Conservation (phyloP, 1,139 yeast genomes). For the Kurtzmaniella quercitrusa region DNA sequence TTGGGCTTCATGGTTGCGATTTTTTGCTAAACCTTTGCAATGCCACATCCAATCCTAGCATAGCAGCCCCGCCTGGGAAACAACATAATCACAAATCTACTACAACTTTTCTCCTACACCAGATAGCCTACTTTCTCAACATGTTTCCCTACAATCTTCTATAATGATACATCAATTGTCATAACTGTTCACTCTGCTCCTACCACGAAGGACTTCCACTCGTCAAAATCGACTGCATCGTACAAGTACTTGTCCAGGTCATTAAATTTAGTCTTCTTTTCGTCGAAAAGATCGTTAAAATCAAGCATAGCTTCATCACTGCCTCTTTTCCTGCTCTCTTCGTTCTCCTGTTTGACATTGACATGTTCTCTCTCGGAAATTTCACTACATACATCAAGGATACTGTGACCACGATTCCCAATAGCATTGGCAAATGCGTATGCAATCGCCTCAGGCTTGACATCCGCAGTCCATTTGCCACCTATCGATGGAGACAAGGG, state of each 20-base stretch:
- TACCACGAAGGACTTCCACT: constrained; percentile 32
- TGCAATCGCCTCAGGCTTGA: constrained; percentile 41
- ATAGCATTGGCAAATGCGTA: constrained; percentile 47
- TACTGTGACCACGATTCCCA: constrained; percentile 26
- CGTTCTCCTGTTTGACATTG: constrained; percentile 6
- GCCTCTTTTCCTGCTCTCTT: constrained; percentile 7
- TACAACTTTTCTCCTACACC: too few relatives aligned
- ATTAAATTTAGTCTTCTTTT: constrained; percentile 28
- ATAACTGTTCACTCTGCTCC: constrained; percentile 1
- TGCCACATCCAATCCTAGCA: too few relatives aligned
- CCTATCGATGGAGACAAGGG: constrained; percentile 27
- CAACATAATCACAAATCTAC: too few relatives aligned
- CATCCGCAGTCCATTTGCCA: constrained; percentile 42
- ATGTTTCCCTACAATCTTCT: neutral
- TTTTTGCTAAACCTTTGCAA: neutral
- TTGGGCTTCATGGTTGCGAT: too few relatives aligned
- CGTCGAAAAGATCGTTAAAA: constrained; percentile 30
- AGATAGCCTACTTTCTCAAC: too few relatives aligned
- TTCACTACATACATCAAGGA: constrained; percentile 27
- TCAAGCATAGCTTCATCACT: constrained; percentile 12
- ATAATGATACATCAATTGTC: neutral
- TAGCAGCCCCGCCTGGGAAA: too few relatives aligned
- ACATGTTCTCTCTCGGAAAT: constrained; percentile 10
- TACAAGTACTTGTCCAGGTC: constrained; percentile 20
- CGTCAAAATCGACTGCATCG: constrained; percentile 35